Evolutionary conservation across 805 yeast genomes (phyloP).

Genomic region (Millerago galiae): DNA sequence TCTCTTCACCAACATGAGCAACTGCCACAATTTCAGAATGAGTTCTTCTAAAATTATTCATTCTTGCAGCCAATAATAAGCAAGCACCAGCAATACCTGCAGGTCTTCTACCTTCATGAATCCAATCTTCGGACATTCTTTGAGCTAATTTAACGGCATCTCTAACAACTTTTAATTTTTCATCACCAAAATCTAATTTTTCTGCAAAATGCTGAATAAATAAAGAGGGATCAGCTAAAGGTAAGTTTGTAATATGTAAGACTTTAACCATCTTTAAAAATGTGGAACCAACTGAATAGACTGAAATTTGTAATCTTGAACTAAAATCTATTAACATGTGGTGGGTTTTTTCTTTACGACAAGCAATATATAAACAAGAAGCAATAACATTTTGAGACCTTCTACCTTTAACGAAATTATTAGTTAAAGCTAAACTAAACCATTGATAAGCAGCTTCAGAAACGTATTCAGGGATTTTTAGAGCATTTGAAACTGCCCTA

Average conservation of each 20-base stretch:
- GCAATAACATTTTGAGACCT: constrained; percentile 92
- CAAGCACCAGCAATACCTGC: constrained; percentile 99
- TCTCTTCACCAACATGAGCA: constrained; percentile 91
- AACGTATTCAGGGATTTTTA: constrained; percentile 76
- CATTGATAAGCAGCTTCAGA: constrained; percentile 84
- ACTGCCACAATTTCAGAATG: constrained; percentile 93
- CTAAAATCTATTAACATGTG: constrained; percentile 96
- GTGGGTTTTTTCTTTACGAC: constrained; percentile 84
- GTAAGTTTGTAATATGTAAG: constrained; percentile 68
- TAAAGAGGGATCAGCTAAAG: constrained; percentile 89
- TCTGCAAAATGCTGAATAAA: constrained; percentile 94
- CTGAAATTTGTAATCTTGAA: constrained; percentile 82
- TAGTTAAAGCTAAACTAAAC: constrained; percentile 80
- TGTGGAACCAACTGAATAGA: constrained; percentile 93
- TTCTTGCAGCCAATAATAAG: constrained; percentile 84
- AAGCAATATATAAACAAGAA: constrained; percentile 90
- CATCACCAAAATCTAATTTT: constrained; percentile 71
- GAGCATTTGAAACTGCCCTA: constrained; percentile 69
- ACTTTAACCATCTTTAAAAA: constrained; percentile 88
- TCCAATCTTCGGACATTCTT: constrained; percentile 93
- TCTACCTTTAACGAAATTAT: constrained; percentile 95
- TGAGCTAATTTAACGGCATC: constrained; percentile 87
- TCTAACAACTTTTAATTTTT: constrained; percentile 64
- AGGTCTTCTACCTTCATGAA: constrained; percentile 93
- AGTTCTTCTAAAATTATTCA: constrained; percentile 90